Percentiles rank a stretch among this genome's conserved stretches.
These are phyloP conservation scores for Fusarium sp. DNA, from an alignment of 2,329 filamentous ascomycete species.

Conservation along the genomic window DNA sequence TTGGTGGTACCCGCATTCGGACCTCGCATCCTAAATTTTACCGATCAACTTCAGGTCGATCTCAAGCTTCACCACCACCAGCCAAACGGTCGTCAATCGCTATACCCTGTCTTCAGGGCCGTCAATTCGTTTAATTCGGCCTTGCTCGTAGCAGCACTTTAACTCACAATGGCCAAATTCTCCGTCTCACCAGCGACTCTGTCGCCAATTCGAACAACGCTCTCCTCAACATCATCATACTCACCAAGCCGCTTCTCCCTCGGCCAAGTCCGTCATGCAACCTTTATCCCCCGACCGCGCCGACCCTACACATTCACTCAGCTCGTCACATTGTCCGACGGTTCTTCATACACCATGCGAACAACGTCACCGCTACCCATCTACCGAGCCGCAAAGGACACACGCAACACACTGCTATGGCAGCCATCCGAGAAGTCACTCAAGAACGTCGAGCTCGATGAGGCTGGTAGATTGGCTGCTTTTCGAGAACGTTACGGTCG, in stretches of 20 bases:
- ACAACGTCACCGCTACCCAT: conserved; percentile 77
- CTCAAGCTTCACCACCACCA: conserved; percentile 26
- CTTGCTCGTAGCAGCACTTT: conserved; percentile 3
- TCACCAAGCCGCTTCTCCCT: conserved; percentile 46
- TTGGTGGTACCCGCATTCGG: conserved; percentile 26
- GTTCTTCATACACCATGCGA: conserved; percentile 82
- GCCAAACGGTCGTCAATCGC: conserved; percentile 19
- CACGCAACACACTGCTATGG: conserved; percentile 89
- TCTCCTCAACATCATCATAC: conserved; percentile 43
- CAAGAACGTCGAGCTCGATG: conserved; percentile 91
- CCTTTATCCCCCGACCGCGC: conserved; percentile 86
- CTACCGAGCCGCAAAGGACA: conserved; percentile 78
- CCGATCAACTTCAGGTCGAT: conserved; percentile 33
- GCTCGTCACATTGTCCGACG: conserved; percentile 91
- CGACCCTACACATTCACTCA: conserved; percentile 98
- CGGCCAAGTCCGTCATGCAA: conserved; percentile 80
- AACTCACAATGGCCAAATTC: conserved; percentile 47
- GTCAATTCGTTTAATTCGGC: conserved; percentile 22
- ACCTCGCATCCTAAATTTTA: conserved; percentile 47
- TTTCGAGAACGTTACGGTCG: conserved; percentile 88
- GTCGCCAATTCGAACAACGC: conserved; percentile 47
- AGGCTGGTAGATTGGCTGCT: conserved; percentile 87
- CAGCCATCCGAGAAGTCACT: conserved; percentile 86
- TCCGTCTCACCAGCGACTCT: conserved; percentile 44
- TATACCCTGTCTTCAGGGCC: conserved; percentile 12